Evolutionary conservation across 2,329 filamentous ascomycete species (phyloP).

Genomic region (Escovopsis sp.): DNA sequence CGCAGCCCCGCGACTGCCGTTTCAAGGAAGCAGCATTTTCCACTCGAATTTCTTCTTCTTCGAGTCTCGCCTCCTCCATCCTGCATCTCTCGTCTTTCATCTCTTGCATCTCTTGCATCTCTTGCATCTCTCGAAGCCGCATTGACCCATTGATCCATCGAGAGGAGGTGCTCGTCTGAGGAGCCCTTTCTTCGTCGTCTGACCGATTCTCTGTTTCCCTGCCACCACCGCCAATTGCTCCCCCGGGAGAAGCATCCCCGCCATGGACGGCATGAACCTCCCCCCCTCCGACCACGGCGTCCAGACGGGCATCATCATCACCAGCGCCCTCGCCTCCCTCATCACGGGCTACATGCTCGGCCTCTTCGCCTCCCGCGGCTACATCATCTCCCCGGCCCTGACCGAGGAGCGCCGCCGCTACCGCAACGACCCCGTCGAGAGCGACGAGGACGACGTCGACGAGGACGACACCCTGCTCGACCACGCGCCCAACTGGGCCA

Average conservation of each 20-base stretch:
- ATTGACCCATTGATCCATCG: no score
- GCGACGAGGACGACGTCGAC: conserved; percentile 54
- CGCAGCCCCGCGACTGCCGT: no score
- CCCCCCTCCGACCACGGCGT: conserved; percentile 22
- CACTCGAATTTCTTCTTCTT: neutral
- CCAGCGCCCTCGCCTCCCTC: conserved; percentile 59
- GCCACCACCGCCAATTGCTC: neutral
- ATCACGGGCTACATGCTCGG: conserved; percentile 71
- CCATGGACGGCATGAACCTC: conserved; percentile 9
- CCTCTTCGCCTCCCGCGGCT: conserved; percentile 52
- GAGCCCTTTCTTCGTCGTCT: neutral
- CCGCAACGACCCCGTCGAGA: conserved; percentile 47
- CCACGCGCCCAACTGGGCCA: conserved; percentile 54
- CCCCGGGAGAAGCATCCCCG: neutral
- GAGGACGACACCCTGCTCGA: conserved; percentile 44
- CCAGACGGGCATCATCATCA: conserved; percentile 47
- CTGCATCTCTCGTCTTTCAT: neutral
- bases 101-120: neutral
- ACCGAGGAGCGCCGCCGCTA: conserved; percentile 41
- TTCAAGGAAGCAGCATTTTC: neutral
- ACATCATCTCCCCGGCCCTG: conserved; percentile 42
- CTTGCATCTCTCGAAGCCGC: neutral
- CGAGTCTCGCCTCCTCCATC: neutral
- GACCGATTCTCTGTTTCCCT: neutral
- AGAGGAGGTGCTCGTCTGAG: no score